A percentile compares a stretch with the other conserved stretches of the same genome.
phyloP scores from a whole-genome alignment of 768 basidiomycete genomes.

The Trametes punicea region DNA sequence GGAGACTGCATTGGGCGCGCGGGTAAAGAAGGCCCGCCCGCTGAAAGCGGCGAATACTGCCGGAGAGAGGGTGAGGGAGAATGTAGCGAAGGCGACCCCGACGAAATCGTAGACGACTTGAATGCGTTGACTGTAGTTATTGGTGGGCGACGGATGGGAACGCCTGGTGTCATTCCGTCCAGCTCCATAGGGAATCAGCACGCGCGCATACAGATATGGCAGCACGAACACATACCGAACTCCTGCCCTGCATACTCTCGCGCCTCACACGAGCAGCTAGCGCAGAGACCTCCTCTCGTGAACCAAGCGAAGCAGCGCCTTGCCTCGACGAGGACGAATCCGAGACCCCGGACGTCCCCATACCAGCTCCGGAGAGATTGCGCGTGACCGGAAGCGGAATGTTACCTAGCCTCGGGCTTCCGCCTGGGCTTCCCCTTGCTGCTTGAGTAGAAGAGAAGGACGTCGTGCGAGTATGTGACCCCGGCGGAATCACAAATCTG shows the following conservation, averaged over 20 bases:
- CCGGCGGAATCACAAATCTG: slow-evolving; percentile 38
- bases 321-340: slow-evolving; percentile 39
- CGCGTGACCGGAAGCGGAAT: slow-evolving; percentile 36
- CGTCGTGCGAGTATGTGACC: slow-evolving; percentile 30
- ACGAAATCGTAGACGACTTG: slow-evolving; percentile 48
- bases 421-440: slow-evolving; percentile 12
- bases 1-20: slow-evolving; percentile 38
- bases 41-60: slow-evolving; percentile 43
- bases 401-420: slow-evolving; percentile 35
- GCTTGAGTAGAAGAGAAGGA: slow-evolving; percentile 31
- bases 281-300: slow-evolving; percentile 39
- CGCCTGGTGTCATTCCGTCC: slow-evolving; percentile 30
- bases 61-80: slow-evolving; percentile 47
- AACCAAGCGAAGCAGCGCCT: slow-evolving; percentile 34
- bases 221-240: slow-evolving; percentile 24
- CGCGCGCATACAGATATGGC: background rate
- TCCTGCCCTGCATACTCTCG: slow-evolving; percentile 43
- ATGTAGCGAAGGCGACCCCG: slow-evolving; percentile 46
- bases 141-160: slow-evolving; percentile 44
- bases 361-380: slow-evolving; percentile 32
- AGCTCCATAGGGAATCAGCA: slow-evolving; percentile 27
- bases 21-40: slow-evolving; percentile 34
- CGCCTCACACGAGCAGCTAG: slow-evolving; percentile 43
- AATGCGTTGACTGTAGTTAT: slow-evolving; percentile 44
- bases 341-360: slow-evolving; percentile 37